phyloP scores from a whole-genome alignment of 768 basidiomycete species.

The Collybia sp. region DNA sequence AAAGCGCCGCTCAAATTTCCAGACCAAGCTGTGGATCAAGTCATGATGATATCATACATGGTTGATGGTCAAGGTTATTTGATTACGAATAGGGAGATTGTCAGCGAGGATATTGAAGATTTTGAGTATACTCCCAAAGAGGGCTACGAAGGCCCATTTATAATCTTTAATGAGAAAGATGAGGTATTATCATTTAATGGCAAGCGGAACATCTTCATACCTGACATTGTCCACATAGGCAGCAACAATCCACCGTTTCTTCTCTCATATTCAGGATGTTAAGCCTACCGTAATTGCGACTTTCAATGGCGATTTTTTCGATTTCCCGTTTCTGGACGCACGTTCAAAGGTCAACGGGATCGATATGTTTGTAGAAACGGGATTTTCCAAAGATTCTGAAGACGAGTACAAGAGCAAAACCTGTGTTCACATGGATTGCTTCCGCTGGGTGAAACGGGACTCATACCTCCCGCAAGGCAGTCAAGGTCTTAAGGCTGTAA shows the following conservation, averaged over 20 bases:
- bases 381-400: slow-evolving; percentile 87
- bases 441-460: slow-evolving; percentile 99
- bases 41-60: slow-evolving; percentile 99
- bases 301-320: slow-evolving; percentile 99
- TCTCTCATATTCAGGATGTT: slow-evolving; percentile 88
- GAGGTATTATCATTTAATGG: slow-evolving; percentile 51
- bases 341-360: slow-evolving; percentile 85
- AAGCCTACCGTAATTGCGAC: slow-evolving; percentile 97
- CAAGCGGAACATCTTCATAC: background rate
- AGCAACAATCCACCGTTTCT: slow-evolving; percentile 80
- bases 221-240: slow-evolving; percentile 39
- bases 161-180: slow-evolving; percentile 89
- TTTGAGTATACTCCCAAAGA: slow-evolving; percentile 99
- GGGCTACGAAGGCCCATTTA: slow-evolving; percentile 96
- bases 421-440: slow-evolving; percentile 98
- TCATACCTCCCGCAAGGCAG: slow-evolving; percentile 98
- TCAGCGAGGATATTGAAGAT: slow-evolving; percentile 95
- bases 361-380: slow-evolving; percentile 94
- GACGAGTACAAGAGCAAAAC: slow-evolving; percentile 92
- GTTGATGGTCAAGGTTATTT: slow-evolving; percentile 96
- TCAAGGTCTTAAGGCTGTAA: slow-evolving; percentile 98
- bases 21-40: slow-evolving; percentile 91
- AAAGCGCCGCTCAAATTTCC: slow-evolving; percentile 99
- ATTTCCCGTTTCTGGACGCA: slow-evolving; percentile 94
- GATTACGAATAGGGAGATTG: slow-evolving; percentile 96